Base-by-base conservation (phyloP, 805 yeast species). In the Candida odintsovae region DNA sequence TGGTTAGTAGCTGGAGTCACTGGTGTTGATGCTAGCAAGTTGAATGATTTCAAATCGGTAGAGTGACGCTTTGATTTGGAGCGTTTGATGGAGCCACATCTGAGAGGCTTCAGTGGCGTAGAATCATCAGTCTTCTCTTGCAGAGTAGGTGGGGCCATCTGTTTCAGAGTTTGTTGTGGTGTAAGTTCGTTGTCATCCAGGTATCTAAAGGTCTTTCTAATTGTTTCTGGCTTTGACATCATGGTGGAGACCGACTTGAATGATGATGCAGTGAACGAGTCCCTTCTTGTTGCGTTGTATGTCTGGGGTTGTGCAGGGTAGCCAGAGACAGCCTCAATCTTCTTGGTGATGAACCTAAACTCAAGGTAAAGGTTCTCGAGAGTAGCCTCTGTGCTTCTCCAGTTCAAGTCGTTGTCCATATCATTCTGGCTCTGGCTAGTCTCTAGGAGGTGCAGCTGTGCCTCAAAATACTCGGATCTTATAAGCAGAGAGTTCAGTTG, bases 351-450 rank as follows among this genome's bases (percentile, higher is more conserved):
- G 45, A 67, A 70, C 16, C 62, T 58, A 47, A 63, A 73, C 50
- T 74, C 78, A 41, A 68, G 54, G 31, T 63, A 62, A 20, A 74
- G 44, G 48, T 74, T 74, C 19, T 72, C 76, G 39, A 71, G 56
- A 3, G 77, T 73, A 2, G 76, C 72, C 43, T 71, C 73, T 0
- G 71, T 66, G 5, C 76, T 70, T 59, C 68, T 64, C 73, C 73
- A 69, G 46, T 71, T 70, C 26, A 71, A 53, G 37, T 65, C 68
- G n/a, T 59, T 57, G 41, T 67, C 69, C 46, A 52, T 62, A 12
- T 44, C 39, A 18, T 52, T 47, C n/a, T 46, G 45, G 26, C 47
- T 47, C 35, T 49, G 48, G 19, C 58, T 59, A 2, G 54, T 50
- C 29, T 63, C 67, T 3, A 61, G 46, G 35, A 56, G 50, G 21